A percentile compares a stretch with the other conserved stretches of the same genome.
phyloP scores from a whole-genome alignment of 73 alveolate genomes.

The Diophrys sp. region DNA sequence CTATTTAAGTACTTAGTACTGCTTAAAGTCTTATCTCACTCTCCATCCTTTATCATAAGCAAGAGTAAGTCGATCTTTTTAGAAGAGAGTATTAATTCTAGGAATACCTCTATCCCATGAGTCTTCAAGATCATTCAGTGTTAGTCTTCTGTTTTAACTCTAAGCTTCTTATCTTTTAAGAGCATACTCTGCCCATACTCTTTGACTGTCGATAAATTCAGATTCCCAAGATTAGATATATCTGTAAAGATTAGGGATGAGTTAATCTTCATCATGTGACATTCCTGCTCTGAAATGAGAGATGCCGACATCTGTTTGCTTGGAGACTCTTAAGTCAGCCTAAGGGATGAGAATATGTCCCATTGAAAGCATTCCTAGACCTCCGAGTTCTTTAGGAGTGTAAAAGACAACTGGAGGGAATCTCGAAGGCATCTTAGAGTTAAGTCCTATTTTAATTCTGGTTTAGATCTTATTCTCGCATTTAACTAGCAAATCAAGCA shows the following conservation, averaged over 20 bases:
- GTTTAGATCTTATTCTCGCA: conserved; percentile 98
- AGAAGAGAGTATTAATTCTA: conserved; percentile 98
- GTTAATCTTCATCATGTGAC: conserved; percentile 99
- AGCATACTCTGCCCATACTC: conserved; percentile 99
- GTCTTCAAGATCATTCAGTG: conserved; percentile 98
- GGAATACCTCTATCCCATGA: conserved; percentile 99
- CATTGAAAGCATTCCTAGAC: conserved; percentile 92
- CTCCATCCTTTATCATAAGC: conserved; percentile 99
- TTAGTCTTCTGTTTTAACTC: conserved; percentile 97
- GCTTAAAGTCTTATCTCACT: conserved; percentile 98
- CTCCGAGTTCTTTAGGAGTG: conserved; percentile 96
- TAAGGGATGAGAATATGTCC: conserved; percentile 99
- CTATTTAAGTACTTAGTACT: conserved; percentile 89
- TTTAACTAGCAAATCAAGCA: conserved; percentile 98
- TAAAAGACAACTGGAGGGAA: conserved; percentile 99
- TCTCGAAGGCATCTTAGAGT: conserved; percentile 99
- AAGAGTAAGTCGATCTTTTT: conserved; percentile 98
- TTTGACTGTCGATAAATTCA: conserved; percentile 98
- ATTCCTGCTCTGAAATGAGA: conserved; percentile 98
- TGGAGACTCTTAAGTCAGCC: conserved; percentile 97
- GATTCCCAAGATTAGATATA: conserved; percentile 99
- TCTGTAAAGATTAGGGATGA: conserved; percentile 99
- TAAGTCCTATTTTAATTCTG: conserved; percentile 98
- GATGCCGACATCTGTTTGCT: conserved; percentile 98
- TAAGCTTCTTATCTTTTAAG: conserved; percentile 99